A percentile compares a stretch with the other conserved stretches of the same genome.
phyloP scores from a whole-genome alignment of 1,139 yeast genomes.

The Candida mesenterica region DNA sequence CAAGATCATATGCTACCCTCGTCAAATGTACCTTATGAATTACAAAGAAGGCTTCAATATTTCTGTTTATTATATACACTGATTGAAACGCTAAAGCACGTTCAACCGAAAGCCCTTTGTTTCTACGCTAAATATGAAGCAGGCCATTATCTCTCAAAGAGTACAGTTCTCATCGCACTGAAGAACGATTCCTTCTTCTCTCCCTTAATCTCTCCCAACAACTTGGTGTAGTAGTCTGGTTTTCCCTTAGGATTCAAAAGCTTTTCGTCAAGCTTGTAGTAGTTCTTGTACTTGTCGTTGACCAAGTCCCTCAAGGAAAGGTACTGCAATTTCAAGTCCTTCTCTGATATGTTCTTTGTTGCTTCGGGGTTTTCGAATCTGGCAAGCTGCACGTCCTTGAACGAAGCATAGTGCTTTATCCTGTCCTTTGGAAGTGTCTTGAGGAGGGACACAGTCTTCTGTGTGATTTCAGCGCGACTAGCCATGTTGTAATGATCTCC shows the following conservation, averaged over 20 bases:
- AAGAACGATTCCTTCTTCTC: slow-evolving; percentile 65
- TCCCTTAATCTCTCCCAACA: slow-evolving; percentile 71
- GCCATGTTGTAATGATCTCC: too few species aligned
- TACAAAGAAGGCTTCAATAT: too few species aligned
- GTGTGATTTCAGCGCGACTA: slow-evolving; percentile 24
- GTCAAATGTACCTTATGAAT: too few species aligned
- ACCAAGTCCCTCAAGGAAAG: slow-evolving; percentile 57
- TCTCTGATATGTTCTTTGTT: slow-evolving; percentile 34
- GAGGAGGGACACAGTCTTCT: slow-evolving; percentile 39
- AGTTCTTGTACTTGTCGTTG: slow-evolving; percentile 60
- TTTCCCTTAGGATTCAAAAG: slow-evolving; percentile 77
- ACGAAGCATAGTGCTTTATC: slow-evolving; percentile 63
- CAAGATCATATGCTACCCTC: too few species aligned
- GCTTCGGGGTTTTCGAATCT: slow-evolving; percentile 38
- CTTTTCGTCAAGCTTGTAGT: slow-evolving; percentile 64
- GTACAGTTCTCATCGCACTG: slow-evolving; percentile 65
- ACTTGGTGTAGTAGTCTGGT: slow-evolving; percentile 71
- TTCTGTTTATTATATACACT: slow-evolving; percentile 1
- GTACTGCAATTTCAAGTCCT: slow-evolving; percentile 59
- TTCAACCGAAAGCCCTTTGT: too few species aligned
- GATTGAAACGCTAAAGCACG: too few species aligned
- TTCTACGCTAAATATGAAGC: too few species aligned
- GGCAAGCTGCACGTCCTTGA: slow-evolving; percentile 61
- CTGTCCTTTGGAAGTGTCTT: slow-evolving; percentile 62
- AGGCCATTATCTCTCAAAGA: slow-evolving; percentile 55